Evolutionary conservation across 257 asterid genomes (phyloP).

Genomic region (Henckelia pumila): DNA sequence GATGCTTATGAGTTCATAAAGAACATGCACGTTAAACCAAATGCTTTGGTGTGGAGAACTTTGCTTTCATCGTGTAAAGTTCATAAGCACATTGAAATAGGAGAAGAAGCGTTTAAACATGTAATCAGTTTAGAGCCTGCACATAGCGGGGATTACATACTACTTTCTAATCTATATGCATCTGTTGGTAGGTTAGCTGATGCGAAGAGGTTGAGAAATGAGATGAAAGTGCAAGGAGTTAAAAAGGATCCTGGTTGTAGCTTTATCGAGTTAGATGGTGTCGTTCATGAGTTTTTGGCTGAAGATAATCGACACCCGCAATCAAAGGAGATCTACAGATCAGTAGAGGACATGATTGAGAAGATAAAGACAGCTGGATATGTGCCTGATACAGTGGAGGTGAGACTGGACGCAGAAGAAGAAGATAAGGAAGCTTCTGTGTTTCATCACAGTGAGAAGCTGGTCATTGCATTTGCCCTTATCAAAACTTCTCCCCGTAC

Average conservation of each 20-base stretch:
- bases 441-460: constrained; percentile 55
- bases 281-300: constrained; percentile 43
- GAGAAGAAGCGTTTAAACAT: constrained; percentile 46
- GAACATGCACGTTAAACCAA: constrained; percentile 45
- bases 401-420: constrained; percentile 44
- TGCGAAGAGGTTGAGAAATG: constrained; percentile 34
- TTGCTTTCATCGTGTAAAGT: constrained; percentile 44
- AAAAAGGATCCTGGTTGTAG: constrained; percentile 46
- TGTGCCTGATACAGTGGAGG: constrained; percentile 33
- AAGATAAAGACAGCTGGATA: constrained; percentile 47
- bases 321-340: constrained; percentile 28
- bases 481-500: constrained; percentile 32
- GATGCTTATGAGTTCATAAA: constrained; percentile 39
- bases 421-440: constrained; percentile 39
- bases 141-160: constrained; percentile 46
- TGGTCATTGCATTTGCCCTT: constrained; percentile 51
- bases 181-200: constrained; percentile 39
- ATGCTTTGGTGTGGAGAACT: constrained; percentile 48
- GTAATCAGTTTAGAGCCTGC: constrained; percentile 35
- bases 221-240: constrained; percentile 40
- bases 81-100: constrained; percentile 42
- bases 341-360: constrained; percentile 30
- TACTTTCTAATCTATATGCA: constrained; percentile 39
- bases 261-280: constrained; percentile 43
- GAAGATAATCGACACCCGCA: constrained; percentile 40